Base-by-base conservation (phyloP, 78 protist species). In the Dictyostelium citrinum region DNA sequence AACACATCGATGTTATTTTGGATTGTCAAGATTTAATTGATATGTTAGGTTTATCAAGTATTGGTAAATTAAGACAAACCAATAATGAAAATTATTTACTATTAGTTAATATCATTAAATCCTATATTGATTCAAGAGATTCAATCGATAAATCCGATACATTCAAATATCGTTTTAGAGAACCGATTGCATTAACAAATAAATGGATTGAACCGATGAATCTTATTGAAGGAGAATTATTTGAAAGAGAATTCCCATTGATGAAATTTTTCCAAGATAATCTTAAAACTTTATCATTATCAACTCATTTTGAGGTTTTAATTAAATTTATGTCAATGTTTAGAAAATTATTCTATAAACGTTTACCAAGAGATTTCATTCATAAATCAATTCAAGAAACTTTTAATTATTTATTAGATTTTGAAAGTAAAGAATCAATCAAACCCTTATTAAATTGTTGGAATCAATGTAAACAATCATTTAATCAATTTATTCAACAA, bases 401-500 rank as follows among this genome's bases (percentile, higher is more conserved):
- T n/a, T 75, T 75, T 41, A 33, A 75, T 41, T 70, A 70, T 70
- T n/a, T 75, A 41, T 43, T 75, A 75, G 81, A 41, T 41, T 75
- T 75, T n/a, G 81, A 75, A 75, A 75, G 61, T 43, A 75, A 75
- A 75, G 81, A 75, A 41, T 75, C 81, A n/a, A 75, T 75, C 41
- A n/a, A 20, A 41, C 49, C 81, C 6, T 43, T 75, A n/a, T 33
- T 75, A 35, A 41, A 41, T n/a, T 75, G 31, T 39, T 75, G 81
- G 81, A 41, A 75, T 33, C 60, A 75, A 41, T 75, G 81, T 43
- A 75, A 75, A 70, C 12, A 31, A 14, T 70, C 77, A 33, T 70
- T 31, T 33, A 70, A 70, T 70, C n/a, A 70, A 14, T 70, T 29
- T 70, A 33, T 8, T 11, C 43, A 70, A 70, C 76, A 29, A 68